Percentiles rank a stretch among this genome's conserved stretches.
Evolutionary conservation across 2,329 filamentous ascomycete species (phyloP).

Genomic region (Aspergillus unguis): DNA sequence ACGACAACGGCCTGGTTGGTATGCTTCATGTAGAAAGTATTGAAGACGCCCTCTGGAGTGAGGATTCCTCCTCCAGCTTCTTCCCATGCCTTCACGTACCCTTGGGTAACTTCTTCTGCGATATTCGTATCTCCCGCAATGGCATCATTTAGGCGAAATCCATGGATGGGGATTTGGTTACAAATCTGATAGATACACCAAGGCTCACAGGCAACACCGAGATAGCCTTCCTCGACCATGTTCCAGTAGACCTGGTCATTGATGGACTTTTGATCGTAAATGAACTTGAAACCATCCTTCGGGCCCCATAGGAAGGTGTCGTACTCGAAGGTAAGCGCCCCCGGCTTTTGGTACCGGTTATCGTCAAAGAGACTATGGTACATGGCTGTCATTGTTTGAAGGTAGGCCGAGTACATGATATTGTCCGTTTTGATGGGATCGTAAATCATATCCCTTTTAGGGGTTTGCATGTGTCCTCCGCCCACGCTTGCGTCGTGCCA

Average conservation of each 20-base stretch:
- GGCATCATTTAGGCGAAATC: constrained; percentile 2
- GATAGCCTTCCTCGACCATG: constrained; percentile 1
- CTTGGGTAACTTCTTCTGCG: background rate
- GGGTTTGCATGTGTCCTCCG: background rate
- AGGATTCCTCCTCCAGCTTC: background rate
- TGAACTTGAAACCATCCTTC: background rate
- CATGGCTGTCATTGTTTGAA: constrained; percentile 2
- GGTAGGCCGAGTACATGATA: constrained; percentile 6
- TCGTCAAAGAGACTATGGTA: constrained; percentile 7
- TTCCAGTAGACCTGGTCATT: constrained; percentile 6
- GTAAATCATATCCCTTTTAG: background rate
- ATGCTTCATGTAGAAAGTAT: background rate
- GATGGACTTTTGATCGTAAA: constrained; percentile 1
- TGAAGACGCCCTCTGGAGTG: background rate
- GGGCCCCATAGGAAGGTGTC: background rate
- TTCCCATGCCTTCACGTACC: constrained; percentile 5
- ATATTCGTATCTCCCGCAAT: background rate
- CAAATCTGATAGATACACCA: constrained; percentile 8
- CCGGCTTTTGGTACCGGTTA: constrained; percentile 1
- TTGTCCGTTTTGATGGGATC: constrained; percentile 5
- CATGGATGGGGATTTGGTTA: constrained; percentile 3
- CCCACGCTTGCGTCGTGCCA: constrained; percentile 7
- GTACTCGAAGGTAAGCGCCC: constrained; percentile 2
- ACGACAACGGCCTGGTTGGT: background rate
- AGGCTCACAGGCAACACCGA: constrained; percentile 3